Evolutionary conservation across 148 eudicot species (phyloP).

Genomic region (Cornus controversa): DNA sequence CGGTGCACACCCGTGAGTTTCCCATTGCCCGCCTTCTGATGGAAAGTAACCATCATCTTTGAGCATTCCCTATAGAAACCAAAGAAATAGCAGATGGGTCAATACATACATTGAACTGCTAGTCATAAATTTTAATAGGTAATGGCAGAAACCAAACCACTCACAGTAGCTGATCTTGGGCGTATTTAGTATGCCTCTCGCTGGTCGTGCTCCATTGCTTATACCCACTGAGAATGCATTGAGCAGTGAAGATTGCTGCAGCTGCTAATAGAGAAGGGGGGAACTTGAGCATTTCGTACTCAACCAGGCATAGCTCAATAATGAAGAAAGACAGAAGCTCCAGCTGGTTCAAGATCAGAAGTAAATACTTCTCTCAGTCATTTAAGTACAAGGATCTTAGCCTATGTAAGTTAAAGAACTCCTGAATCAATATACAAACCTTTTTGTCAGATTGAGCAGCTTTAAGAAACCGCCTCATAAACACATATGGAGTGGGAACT

Average conservation of each 20-base stretch:
- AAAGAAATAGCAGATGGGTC: not conserved
- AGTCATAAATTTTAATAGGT: not conserved
- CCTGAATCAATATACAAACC: conserved; percentile 27
- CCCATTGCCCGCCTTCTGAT: conserved; percentile 62
- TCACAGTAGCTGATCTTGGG: conserved; percentile 61
- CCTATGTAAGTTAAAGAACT: not conserved
- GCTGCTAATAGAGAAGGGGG: conserved; percentile 78
- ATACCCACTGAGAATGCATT: conserved; percentile 46
- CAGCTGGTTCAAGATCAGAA: conserved; percentile 36
- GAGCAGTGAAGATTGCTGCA: conserved; percentile 75
- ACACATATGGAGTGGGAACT: conserved; percentile 75
- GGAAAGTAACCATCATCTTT: conserved; percentile 70
- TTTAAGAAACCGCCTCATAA: conserved; percentile 77
- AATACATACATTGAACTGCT: not conserved
- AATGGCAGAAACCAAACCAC: conserved; percentile 16
- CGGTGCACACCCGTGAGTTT: conserved; percentile 73
- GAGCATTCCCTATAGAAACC: conserved; percentile 64
- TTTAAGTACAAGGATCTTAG: not conserved
- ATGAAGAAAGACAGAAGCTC: conserved; percentile 71
- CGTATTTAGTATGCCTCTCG: conserved; percentile 59
- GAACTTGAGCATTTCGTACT: conserved; percentile 73
- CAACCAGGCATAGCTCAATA: conserved; percentile 72
- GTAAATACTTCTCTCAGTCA: not conserved
- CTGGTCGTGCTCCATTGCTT: conserved; percentile 68
- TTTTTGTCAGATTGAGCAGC: conserved; percentile 65